Percentiles rank a stretch among this genome's conserved stretches.
These are phyloP conservation scores for Avena sativa DNA, from an alignment of 176 grass and related monocot genomes.

Conservation along the genomic window DNA sequence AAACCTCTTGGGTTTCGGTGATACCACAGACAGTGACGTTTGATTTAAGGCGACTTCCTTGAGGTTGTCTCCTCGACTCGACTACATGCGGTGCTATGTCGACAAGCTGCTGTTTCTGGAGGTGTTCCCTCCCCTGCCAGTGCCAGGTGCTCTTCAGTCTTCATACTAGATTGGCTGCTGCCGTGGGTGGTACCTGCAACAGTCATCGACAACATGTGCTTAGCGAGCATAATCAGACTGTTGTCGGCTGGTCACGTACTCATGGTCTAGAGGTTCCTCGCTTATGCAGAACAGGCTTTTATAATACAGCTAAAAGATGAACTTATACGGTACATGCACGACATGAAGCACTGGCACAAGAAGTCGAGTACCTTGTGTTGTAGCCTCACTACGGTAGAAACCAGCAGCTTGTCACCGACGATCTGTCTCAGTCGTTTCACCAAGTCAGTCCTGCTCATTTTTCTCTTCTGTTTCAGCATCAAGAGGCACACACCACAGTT, in stretches of 20 bases:
- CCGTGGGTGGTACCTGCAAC: conserved; percentile 18
- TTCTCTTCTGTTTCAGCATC: conserved; percentile 60
- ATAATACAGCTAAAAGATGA: background rate
- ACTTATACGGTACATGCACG: background rate
- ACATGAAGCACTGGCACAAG: background rate
- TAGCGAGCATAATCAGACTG: background rate
- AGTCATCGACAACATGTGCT: background rate
- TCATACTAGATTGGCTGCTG: conserved; percentile 8
- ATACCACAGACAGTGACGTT: background rate
- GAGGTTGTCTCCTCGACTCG: background rate
- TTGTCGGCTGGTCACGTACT: background rate
- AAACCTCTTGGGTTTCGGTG: conserved; percentile 6
- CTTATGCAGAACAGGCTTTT: background rate
- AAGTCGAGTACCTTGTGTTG: conserved; percentile 64
- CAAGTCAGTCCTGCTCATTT: conserved; percentile 72
- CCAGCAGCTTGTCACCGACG: conserved; percentile 71
- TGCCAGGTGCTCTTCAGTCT: background rate
- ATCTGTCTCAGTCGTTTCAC: conserved; percentile 62
- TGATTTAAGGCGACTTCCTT: background rate
- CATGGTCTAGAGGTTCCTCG: background rate
- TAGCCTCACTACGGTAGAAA: conserved; percentile 70
- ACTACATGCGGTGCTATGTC: background rate
- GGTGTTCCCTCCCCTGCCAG: background rate
- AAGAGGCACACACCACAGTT: conserved; percentile 16
- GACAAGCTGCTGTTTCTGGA: conserved; percentile 20